A percentile compares a stretch with the other conserved stretches of the same genome.
Conservation (phyloP, 78 protist species). For the Speleostelium caveatum region DNA sequence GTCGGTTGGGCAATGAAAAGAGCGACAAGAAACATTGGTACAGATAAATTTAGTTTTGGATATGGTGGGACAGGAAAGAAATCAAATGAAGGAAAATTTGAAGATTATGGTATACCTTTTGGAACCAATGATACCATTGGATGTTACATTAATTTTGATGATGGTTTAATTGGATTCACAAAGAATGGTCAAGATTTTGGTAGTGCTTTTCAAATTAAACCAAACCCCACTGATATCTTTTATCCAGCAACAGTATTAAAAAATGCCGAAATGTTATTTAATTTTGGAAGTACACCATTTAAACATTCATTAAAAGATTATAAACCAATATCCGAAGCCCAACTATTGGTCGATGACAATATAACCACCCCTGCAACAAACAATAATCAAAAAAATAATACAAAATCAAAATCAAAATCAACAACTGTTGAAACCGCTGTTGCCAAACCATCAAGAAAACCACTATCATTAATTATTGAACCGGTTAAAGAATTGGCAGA, state of each 20-base stretch:
- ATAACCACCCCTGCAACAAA: background rate
- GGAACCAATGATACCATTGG: constrained; percentile 81
- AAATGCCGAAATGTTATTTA: constrained; percentile 69
- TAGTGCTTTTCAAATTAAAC: constrained; percentile 49
- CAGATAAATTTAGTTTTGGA: constrained; percentile 79
- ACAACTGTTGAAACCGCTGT: background rate
- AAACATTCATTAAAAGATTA: constrained; percentile 57
- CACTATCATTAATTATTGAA: constrained; percentile 86
- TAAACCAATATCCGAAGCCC: constrained; percentile 36
- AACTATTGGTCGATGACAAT: background rate
- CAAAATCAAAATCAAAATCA: background rate
- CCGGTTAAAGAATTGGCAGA: constrained; percentile 90
- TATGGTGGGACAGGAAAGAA: constrained; percentile 87
- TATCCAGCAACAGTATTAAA: constrained; percentile 72
- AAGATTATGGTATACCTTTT: constrained; percentile 79
- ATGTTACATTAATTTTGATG: constrained; percentile 64
- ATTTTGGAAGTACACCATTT: constrained; percentile 29
- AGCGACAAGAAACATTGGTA: constrained; percentile 74
- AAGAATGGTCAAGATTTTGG: constrained; percentile 87
- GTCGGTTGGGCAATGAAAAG: constrained; percentile 77
- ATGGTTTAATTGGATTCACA: constrained; percentile 39
- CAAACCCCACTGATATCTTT: constrained; percentile 11
- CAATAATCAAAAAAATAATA: constrained; percentile 34
- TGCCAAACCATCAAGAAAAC: background rate
- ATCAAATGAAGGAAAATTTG: constrained; percentile 57